A percentile compares a stretch with the other conserved stretches of the same genome.
These are phyloP conservation scores for Tranzscheliella williamsii DNA, from an alignment of 1,284 basidiomycete species.

Conservation along the genomic window DNA sequence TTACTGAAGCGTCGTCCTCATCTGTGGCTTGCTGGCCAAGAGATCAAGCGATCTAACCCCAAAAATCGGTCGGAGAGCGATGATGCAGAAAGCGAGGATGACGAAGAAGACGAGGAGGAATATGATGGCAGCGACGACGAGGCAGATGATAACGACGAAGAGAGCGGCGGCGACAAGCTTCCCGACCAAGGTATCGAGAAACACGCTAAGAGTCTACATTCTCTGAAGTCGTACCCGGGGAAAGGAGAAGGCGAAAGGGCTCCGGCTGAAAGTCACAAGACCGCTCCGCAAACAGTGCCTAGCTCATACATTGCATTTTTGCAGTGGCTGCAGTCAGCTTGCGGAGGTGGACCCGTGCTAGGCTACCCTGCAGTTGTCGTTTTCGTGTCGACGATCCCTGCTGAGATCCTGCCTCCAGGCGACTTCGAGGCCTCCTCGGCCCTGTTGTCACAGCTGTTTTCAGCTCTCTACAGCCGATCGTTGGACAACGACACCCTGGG, in stretches of 20 bases:
- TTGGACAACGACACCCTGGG: slow-evolving; percentile 61
- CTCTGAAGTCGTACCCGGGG: too few species aligned
- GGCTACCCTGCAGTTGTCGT: slow-evolving; percentile 78
- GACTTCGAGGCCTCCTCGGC: slow-evolving; percentile 60
- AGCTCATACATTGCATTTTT: slow-evolving; percentile 65
- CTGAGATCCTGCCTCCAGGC: slow-evolving; percentile 61
- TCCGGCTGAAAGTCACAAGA: neutral
- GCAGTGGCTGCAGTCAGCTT: slow-evolving; percentile 74
- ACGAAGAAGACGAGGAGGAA: slow-evolving; percentile 10
- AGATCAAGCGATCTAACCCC: neutral
- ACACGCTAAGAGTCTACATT: too few species aligned
- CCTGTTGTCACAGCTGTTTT: slow-evolving; percentile 77
- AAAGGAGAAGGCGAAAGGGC: neutral
- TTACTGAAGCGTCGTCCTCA: slow-evolving; percentile 47
- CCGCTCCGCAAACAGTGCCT: neutral
- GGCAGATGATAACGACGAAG: neutral
- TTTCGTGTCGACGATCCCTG: slow-evolving; percentile 76
- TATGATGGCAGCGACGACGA: neutral
- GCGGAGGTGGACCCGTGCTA: slow-evolving; percentile 73
- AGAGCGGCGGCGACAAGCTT: neutral
- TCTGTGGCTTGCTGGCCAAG: slow-evolving; percentile 51
- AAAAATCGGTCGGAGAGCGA: slow-evolving; percentile 11
- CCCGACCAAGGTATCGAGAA: too few species aligned
- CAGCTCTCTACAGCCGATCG: slow-evolving; percentile 71
- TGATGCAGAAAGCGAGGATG: slow-evolving; percentile 24